phyloP scores from a whole-genome alignment of 371 early-diverging fungal species.

The Blakeslea trispora region DNA sequence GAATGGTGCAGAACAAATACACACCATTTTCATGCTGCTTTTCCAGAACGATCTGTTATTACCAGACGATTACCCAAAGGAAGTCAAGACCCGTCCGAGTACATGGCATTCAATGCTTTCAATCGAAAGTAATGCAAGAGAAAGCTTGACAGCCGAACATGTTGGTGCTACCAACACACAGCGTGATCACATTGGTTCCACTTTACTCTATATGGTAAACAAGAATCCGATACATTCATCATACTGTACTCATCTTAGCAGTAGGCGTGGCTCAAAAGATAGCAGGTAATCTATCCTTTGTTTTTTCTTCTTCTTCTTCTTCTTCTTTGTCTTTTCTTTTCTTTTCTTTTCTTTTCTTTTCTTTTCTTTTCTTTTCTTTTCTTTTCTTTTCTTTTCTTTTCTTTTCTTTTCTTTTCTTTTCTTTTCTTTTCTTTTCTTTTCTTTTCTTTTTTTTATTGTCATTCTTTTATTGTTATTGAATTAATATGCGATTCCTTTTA shows the following conservation, averaged over 20 bases:
- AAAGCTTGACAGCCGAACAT: not conserved
- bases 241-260: slow-evolving; percentile 9
- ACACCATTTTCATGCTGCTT: slow-evolving; percentile 24
- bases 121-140: too few relatives aligned
- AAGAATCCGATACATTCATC: slow-evolving; percentile 6
- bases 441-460: slow-evolving; percentile 19
- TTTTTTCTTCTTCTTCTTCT: slow-evolving; percentile 8
- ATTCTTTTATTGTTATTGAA: too few relatives aligned
- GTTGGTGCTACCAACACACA: slow-evolving; percentile 15
- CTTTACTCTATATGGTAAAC: slow-evolving; percentile 16
- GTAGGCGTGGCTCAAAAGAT: slow-evolving; percentile 45
- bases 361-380: slow-evolving; percentile 10
- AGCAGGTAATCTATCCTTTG: slow-evolving; percentile 33
- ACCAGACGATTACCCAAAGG: slow-evolving; percentile 4
- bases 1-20: slow-evolving; percentile 28
- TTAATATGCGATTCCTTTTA: slow-evolving; percentile 1
- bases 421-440: not conserved
- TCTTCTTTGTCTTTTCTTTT: not conserved
- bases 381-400: slow-evolving; percentile 5
- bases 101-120: not conserved
- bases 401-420: slow-evolving; percentile 2
- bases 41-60: slow-evolving; percentile 15
- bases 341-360: slow-evolving; percentile 12
- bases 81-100: slow-evolving; percentile 11
- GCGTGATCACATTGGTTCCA: slow-evolving; percentile 8